Evolutionary conservation across 805 yeast genomes (phyloP).

Genomic region (Cyberlindnera maritima): DNA sequence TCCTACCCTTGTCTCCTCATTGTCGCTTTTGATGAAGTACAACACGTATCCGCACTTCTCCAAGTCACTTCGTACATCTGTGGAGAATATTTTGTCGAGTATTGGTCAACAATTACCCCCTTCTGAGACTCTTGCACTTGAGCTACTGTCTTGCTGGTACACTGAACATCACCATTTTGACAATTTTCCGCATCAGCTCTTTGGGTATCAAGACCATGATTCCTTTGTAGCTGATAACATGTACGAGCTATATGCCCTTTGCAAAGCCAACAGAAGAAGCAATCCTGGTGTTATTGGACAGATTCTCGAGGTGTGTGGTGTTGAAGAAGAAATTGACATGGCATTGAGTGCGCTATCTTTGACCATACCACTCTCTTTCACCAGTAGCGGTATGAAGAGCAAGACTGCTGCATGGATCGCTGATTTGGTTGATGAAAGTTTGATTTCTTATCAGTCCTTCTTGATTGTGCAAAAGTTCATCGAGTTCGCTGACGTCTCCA

Average conservation of each 20-base stretch:
- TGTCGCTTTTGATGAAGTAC: constrained; percentile 8
- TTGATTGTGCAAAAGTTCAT: constrained; percentile 38
- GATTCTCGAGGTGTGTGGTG: neutral
- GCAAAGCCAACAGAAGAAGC: constrained; percentile 22
- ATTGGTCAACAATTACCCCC: neutral
- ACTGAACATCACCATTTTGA: constrained; percentile 3
- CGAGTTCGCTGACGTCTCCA: constrained; percentile 38
- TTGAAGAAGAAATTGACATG: constrained; percentile 21
- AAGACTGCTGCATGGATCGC: constrained; percentile 28
- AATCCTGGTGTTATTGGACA: neutral
- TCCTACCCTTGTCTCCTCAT: constrained; percentile 18
- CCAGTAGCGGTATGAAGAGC: constrained; percentile 37
- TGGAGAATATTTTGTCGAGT: neutral
- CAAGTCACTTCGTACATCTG: constrained; percentile 16
- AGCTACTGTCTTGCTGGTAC: constrained; percentile 15
- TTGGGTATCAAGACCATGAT: constrained; percentile 8
- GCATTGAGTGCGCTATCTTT: constrained; percentile 35
- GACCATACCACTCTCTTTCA: constrained; percentile 43
- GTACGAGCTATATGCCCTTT: constrained; percentile 39
- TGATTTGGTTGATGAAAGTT: constrained; percentile 17
- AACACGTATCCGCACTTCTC: constrained; percentile 19
- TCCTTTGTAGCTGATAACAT: constrained; percentile 26
- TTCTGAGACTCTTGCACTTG: constrained; percentile 10
- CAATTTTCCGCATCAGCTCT: constrained; percentile 11
- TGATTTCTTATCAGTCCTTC: constrained; percentile 24